Evolutionary conservation across 164 flowering plant species (phyloP), one percentile per base, ranked within the genome.

Genomic region (Cinnamomum chago): DNA sequence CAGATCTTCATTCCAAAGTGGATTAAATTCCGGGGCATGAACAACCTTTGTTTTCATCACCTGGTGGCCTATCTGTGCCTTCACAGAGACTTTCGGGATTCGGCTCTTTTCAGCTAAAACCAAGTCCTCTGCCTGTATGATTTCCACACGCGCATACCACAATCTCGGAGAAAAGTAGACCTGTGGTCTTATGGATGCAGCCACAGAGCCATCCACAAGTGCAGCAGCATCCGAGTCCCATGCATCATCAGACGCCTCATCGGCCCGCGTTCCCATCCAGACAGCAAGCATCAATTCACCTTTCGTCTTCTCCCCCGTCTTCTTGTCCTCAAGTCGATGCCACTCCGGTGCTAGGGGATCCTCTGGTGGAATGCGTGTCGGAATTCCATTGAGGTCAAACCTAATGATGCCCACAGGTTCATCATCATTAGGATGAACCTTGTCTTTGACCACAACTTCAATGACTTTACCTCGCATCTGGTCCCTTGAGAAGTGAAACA

Each of bases 261-360:
- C 94, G n/a, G 98, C 97, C 75, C 90, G 98, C 1, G 96, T 94
- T 17, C 98, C 98, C 62, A 94, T 87, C 98, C 97, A 94, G 35
- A 94, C 92, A 7, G 98, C 98, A 66, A 94, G 88, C 98, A 94
- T 94, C 73, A 94, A 75, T 82, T 94, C 98, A 17, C 97, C 93
- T 74, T 85, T 92, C 30, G 85, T 24, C 81, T 83, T 91, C 66
- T 92, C 95, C 23, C 92, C 92, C 9, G 10, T 35, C 68, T 86
- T 84, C 84, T 88, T 90, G 70, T 92, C 90, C 78, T 86, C 87
- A 10, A 94, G 89, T 52, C 94, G 87, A 76, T 91, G 89, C 97
- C 98, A 92, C 76, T 91, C 86, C 50, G 98, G 97, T 58, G 97
- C 98, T 74, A 94, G 74, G 6, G 97, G 98, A 78, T 35, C 9